Evolutionary conservation across 768 basidiomycete species (phyloP), one percentile per base, ranked within the genome.

Genomic region (Dentipellis sp.): DNA sequence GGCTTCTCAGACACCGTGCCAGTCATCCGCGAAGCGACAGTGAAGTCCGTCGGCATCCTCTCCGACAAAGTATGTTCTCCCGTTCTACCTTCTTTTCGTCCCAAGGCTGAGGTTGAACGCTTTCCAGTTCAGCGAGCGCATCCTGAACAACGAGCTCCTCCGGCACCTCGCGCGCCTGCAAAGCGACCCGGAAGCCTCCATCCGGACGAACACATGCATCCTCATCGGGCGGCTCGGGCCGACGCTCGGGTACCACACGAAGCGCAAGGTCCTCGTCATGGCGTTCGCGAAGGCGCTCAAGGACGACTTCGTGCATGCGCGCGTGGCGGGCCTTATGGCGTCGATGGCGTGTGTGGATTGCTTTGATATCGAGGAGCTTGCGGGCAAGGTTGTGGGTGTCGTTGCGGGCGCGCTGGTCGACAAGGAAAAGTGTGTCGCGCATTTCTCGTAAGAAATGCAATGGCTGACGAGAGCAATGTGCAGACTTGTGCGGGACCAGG

Each of bases 121-220:
- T 21, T 37, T 19, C 34, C 59, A 97, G 93, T 77, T 99, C 52
- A 88, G 75, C 51, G 94, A 97, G 61, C 86, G 95, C 2, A 81
- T 97, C 39, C 77, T 98, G 38, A 99, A 99, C 71, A 99, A 98
- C 63, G 97, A 99, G 58, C 82, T 99, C 17, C 80, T 99, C 10
- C 86, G 95, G 2, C 80, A 90, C 59, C 80, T 99, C 21, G 95
- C 95, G 2, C 91, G 91, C 65, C 86, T 91, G 72, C 97, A 99
- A 72, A 83, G 78, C 36, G 97, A 98, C 65, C 76, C 86, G 1
- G 97, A 99, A 70, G 82, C 94, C 3, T 94, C 94, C 5, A 97
- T 98, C 63, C 81, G 97, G 48, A 98, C 97, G 14, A 98, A 98
- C 64, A 97, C 97, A 0, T 95, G 93, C 65, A 97, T 99, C 62